These are phyloP conservation scores for Anisodus tanguticus DNA, from an alignment of 257 asterid genomes.

Conservation along the genomic window DNA sequence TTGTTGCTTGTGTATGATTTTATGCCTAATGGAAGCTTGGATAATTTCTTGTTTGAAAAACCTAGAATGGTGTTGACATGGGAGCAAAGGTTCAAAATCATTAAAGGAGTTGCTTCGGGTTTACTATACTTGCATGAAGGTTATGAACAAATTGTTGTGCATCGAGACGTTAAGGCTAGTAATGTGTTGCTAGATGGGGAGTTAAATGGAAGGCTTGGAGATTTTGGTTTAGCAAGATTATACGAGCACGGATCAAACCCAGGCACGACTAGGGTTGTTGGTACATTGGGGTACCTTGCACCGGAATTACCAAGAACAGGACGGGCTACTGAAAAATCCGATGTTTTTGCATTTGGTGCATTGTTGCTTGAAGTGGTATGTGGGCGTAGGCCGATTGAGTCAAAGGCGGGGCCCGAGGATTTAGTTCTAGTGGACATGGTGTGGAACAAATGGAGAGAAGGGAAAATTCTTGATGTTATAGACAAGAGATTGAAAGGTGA, in stretches of 20 bases:
- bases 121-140: slow-evolving; percentile 72
- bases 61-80: slow-evolving; percentile 48
- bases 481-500: slow-evolving; percentile 27
- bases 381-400: slow-evolving; percentile 41
- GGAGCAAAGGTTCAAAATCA: slow-evolving; percentile 64
- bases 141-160: slow-evolving; percentile 65
- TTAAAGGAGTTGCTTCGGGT: slow-evolving; percentile 74
- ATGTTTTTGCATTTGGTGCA: slow-evolving; percentile 64
- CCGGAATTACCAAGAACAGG: slow-evolving; percentile 68
- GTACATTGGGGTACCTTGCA: slow-evolving; percentile 73
- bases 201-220: slow-evolving; percentile 60
- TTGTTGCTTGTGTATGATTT: slow-evolving; percentile 69
- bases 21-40: slow-evolving; percentile 83
- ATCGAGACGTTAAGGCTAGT: slow-evolving; percentile 72
- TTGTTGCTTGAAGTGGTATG: slow-evolving; percentile 50
- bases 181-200: slow-evolving; percentile 62
- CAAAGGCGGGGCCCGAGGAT: slow-evolving; percentile 27
- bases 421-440: slow-evolving; percentile 36
- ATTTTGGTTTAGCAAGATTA: slow-evolving; percentile 68
- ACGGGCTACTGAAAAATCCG: slow-evolving; percentile 56
- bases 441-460: slow-evolving; percentile 30
- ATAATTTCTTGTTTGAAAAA: slow-evolving; percentile 52
- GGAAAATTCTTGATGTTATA: slow-evolving; percentile 30
- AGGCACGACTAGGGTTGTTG: slow-evolving; percentile 64
- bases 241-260: slow-evolving; percentile 64